These are phyloP conservation scores for Odonthalia washingtoniensis DNA, from an alignment of 31 red algal genomes.

Conservation along the genomic window DNA sequence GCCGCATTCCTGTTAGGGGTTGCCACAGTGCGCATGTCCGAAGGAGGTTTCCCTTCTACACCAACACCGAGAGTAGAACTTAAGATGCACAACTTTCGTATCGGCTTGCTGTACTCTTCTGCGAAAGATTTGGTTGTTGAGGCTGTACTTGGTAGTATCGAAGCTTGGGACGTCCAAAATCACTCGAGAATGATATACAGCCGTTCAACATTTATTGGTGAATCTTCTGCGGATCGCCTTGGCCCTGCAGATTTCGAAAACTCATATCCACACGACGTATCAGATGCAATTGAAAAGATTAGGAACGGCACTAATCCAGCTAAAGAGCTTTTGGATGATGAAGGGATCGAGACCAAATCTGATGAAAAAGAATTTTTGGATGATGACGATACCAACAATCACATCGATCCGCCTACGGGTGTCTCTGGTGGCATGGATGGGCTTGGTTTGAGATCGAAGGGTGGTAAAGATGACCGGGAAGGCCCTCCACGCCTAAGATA, in stretches of 20 bases:
- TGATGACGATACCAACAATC: no score
- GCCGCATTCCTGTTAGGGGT: slow-evolving; percentile 62
- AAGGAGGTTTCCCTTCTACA: slow-evolving; percentile 48
- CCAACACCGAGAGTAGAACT: slow-evolving; percentile 50
- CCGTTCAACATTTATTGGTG: not conserved
- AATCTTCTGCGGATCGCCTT: not conserved
- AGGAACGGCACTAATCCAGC: slow-evolving; percentile 71
- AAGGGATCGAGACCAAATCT: slow-evolving; percentile 28
- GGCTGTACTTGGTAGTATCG: slow-evolving; percentile 70
- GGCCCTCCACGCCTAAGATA: slow-evolving; percentile 42
- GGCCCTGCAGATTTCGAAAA: not conserved
- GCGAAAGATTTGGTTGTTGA: slow-evolving; percentile 57
- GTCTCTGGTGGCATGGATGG: no score
- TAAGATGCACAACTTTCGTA: slow-evolving; percentile 50
- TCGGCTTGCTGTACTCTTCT: slow-evolving; percentile 53
- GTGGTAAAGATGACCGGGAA: slow-evolving; percentile 11
- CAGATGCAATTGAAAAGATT: slow-evolving; percentile 69
- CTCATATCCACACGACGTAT: slow-evolving; percentile 58
- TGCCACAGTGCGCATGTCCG: slow-evolving; percentile 48
- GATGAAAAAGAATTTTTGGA: slow-evolving; percentile 24
- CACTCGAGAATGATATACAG: slow-evolving; percentile 64
- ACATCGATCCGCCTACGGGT: no score
- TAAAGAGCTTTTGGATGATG: slow-evolving; percentile 51
- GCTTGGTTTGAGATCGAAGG: slow-evolving; percentile 15
- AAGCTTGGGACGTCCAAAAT: slow-evolving; percentile 68